phyloP scores from a whole-genome alignment of 2,329 filamentous ascomycete genomes.

The Fusarium xylarioides region DNA sequence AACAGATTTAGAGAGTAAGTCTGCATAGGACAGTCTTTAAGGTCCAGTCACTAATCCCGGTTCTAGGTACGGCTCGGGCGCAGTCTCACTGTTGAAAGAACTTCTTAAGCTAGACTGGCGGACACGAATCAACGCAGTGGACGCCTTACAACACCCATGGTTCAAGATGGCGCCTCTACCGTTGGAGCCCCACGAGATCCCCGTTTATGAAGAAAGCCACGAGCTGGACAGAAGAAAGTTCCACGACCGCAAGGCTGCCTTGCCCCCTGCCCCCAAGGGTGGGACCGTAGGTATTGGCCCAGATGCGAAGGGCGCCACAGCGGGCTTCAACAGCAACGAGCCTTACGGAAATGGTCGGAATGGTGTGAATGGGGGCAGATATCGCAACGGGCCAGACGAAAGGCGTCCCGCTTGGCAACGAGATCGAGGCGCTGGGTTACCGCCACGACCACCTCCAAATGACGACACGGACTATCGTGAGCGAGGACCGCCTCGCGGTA shows the following conservation, averaged over 20 bases:
- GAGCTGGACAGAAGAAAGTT: slow-evolving; percentile 95
- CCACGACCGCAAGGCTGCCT: slow-evolving; percentile 82
- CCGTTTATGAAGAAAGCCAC: slow-evolving; percentile 91
- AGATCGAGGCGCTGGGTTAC: slow-evolving; percentile 59
- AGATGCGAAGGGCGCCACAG: slow-evolving; percentile 57
- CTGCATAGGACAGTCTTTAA: neutral
- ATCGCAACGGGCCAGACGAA: slow-evolving; percentile 54
- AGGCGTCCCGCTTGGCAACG: slow-evolving; percentile 65
- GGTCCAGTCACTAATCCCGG: slow-evolving; percentile 19
- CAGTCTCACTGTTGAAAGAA: slow-evolving; percentile 82
- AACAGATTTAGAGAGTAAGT: slow-evolving; percentile 77
- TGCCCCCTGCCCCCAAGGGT: slow-evolving; percentile 90
- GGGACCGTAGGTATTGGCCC: slow-evolving; percentile 85
- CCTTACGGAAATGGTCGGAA: slow-evolving; percentile 58
- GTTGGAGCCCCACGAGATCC: slow-evolving; percentile 85
- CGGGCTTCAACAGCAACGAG: slow-evolving; percentile 61
- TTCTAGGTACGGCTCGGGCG: slow-evolving; percentile 71
- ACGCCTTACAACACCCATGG: slow-evolving; percentile 91
- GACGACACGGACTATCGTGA: slow-evolving; percentile 54
- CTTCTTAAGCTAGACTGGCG: slow-evolving; percentile 90
- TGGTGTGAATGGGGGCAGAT: slow-evolving; percentile 58
- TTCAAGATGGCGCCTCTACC: slow-evolving; percentile 84
- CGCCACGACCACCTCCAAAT: slow-evolving; percentile 52
- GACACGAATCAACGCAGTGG: slow-evolving; percentile 88
- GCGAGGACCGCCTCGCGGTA: slow-evolving; percentile 43